phyloP scores from a whole-genome alignment of 2,329 filamentous ascomycete genomes.

The Claviceps sp. region DNA sequence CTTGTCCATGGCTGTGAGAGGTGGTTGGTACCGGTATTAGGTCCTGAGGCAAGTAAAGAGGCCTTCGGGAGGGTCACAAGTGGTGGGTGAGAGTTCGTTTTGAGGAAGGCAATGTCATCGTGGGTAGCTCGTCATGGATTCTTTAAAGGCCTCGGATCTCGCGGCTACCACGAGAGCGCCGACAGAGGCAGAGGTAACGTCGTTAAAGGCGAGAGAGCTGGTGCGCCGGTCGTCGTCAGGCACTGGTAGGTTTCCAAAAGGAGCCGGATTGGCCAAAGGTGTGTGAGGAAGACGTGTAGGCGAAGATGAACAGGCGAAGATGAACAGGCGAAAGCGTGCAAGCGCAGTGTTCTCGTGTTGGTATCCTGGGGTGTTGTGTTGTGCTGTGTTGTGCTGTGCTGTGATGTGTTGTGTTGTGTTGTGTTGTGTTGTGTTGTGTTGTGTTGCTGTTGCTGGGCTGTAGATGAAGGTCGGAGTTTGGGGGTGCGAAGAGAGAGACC shows the following conservation, averaged over 20 bases:
- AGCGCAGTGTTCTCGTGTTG: background rate
- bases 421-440: too few relatives aligned
- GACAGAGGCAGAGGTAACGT: background rate
- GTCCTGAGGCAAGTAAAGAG: conserved; percentile 13
- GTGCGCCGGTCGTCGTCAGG: background rate
- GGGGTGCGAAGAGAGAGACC: conserved; percentile 2
- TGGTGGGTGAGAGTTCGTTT: conserved; percentile 8
- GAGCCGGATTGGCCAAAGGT: background rate
- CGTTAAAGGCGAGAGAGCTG: background rate
- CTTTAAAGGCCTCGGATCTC: conserved; percentile 7
- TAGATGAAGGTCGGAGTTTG: background rate
- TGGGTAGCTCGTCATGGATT: conserved; percentile 21
- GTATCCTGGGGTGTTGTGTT: too few relatives aligned
- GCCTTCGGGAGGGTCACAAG: conserved; percentile 17
- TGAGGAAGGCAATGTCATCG: conserved; percentile 15
- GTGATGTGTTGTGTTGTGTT: too few relatives aligned
- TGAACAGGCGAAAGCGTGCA: background rate
- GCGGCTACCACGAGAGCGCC: conserved; percentile 2
- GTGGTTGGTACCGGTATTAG: conserved; percentile 13
- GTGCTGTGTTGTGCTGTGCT: too few relatives aligned
- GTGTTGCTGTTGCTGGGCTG: background rate
- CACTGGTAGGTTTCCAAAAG: background rate
- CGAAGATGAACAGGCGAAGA: too few relatives aligned
- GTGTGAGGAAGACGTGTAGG: background rate
- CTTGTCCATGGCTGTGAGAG: conserved; percentile 20